phyloP scores from a whole-genome alignment of 331 rosid genomes.

The Quercus lobata region DNA sequence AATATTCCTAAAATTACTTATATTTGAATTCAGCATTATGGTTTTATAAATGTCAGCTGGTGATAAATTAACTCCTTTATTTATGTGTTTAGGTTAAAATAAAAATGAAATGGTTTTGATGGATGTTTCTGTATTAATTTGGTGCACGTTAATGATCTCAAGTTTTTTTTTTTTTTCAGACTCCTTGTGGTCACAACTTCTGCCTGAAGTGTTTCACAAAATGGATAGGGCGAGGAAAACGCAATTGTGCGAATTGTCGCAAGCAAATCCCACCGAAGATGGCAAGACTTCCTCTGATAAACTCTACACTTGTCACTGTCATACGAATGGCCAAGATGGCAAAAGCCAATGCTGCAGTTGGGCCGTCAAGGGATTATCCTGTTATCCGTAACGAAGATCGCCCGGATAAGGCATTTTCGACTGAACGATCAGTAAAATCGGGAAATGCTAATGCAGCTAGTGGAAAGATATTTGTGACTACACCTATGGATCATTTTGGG shows the following conservation, averaged over 20 bases:
- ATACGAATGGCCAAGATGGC: slow-evolving; percentile 58
- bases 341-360: slow-evolving; percentile 9
- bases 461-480: slow-evolving; percentile 68
- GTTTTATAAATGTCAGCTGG: too few relatives aligned
- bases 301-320: slow-evolving; percentile 56
- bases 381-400: slow-evolving; percentile 40
- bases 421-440: slow-evolving; percentile 50
- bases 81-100: not conserved
- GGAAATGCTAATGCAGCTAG: slow-evolving; percentile 73
- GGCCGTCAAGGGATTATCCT: slow-evolving; percentile 30
- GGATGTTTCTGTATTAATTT: not conserved
- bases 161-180: slow-evolving; percentile 24
- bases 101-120: not conserved
- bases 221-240: slow-evolving; percentile 49
- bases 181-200: slow-evolving; percentile 86
- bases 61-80: too few relatives aligned
- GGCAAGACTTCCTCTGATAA: slow-evolving; percentile 70
- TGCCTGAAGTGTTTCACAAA: slow-evolving; percentile 71
- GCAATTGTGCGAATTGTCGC: slow-evolving; percentile 56
- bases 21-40: too few relatives aligned
- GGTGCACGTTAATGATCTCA: not conserved
- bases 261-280: slow-evolving; percentile 35
- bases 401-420: slow-evolving; percentile 55
- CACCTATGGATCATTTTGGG: slow-evolving; percentile 67
- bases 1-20: too few relatives aligned